Base-by-base conservation (phyloP, 495 filamentous ascomycete species). In the Hypomontagnella submonticulosa region DNA sequence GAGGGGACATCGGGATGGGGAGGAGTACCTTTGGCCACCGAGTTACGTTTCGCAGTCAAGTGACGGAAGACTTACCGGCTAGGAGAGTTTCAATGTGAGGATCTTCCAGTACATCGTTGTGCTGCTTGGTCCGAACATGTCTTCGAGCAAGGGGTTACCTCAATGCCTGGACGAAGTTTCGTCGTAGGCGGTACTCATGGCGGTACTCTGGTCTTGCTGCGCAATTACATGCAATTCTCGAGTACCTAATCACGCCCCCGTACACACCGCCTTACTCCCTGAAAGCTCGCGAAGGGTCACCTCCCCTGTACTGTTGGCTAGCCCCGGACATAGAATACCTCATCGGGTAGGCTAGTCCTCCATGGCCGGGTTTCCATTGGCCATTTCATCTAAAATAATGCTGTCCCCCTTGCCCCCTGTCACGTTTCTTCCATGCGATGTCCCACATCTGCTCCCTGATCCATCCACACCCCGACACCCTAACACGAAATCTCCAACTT, bases 381-480 rank as follows among this genome's bases (percentile, higher is more conserved):
- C 61, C 75, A 75, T 54, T 77, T 80, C 77, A 80, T 80, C 71
- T 79, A 78, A 75, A 70, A 69, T 73, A 69, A 71, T 73, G 65
- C 72, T 66, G 64, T 37, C 49, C 67, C 77, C 75, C 75, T 71
- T 67, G 47, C 56, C 64, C 71, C 63, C 62, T 61, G 71, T 69
- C 79, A 74, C 73, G 74, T 76, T 79, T 77, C 71, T 76, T 66
- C 73, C 73, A 77, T 77, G 76, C 76, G 70, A 67, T 74, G 77
- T 78, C 70, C 73, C 74, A 76, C 76, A 76, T 71, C 70, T 8
- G 71, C 23, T 71, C 70, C 15, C 71, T 77, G 76, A 74, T 79
- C 72, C 71, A 74, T 73, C 64, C 77, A 79, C 75, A 71, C 72
- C 71, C 69, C 57, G 47, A 71, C 69, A 63, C 72, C 71, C 69